phyloP scores from a whole-genome alignment of 768 basidiomycete genomes.

The Tylopilus cervinicoccineus region DNA sequence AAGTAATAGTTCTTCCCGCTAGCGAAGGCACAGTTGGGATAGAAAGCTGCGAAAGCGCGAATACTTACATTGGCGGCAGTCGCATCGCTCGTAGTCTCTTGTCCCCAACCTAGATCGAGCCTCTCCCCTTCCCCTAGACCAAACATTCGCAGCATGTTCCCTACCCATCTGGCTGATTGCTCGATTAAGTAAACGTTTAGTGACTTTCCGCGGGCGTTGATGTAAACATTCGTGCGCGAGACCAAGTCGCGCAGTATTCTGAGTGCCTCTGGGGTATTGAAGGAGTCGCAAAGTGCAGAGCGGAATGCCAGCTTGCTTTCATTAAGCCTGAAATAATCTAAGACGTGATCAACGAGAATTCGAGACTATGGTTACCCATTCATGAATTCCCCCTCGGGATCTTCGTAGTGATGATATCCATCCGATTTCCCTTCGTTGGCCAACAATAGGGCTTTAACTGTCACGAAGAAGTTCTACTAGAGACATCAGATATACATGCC shows the following conservation, averaged over 20 bases:
- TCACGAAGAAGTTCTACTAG: constrained; percentile 88
- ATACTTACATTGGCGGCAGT: constrained; percentile 44
- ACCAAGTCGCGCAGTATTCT: constrained; percentile 76
- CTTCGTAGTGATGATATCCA: constrained; percentile 62
- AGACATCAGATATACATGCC: constrained; percentile 1
- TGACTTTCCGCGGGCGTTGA: constrained; percentile 58
- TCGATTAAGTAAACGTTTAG: constrained; percentile 63
- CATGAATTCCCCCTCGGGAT: constrained; percentile 64
- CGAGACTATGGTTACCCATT: constrained; percentile 43
- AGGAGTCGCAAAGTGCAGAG: constrained; percentile 88
- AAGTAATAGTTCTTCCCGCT: constrained; percentile 85
- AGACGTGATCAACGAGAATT: constrained; percentile 7
- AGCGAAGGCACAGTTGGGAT: constrained; percentile 8
- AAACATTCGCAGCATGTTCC: constrained; percentile 72
- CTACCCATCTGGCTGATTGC: constrained; percentile 63
- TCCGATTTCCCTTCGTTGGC: constrained; percentile 49
- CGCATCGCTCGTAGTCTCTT: constrained; percentile 41
- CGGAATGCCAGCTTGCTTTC: constrained; percentile 77
- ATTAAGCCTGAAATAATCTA: constrained; percentile 51
- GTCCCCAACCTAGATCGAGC: constrained; percentile 83
- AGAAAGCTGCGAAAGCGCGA: neutral
- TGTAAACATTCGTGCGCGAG: constrained; percentile 83
- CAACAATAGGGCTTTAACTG: constrained; percentile 72
- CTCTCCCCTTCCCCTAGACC: constrained; percentile 71
- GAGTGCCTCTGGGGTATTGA: constrained; percentile 89